Evolutionary conservation across 768 basidiomycete genomes (phyloP).

Genomic region (Phylloporus sp.): DNA sequence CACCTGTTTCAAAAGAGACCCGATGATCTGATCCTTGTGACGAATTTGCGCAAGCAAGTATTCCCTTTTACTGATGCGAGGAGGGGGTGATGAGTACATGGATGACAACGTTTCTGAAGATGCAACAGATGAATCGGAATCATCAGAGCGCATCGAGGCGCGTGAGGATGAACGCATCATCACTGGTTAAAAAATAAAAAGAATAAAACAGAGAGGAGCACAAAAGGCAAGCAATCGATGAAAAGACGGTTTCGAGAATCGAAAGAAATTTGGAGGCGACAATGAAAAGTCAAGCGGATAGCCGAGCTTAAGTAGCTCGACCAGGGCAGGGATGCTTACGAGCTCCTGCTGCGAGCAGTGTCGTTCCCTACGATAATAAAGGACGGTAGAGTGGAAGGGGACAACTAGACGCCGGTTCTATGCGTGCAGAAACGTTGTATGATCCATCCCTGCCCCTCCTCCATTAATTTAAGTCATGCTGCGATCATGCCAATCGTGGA

Average conservation of each 20-base stretch:
- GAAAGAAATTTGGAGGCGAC: neutral
- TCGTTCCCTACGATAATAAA: constrained; percentile 7
- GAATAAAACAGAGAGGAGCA: neutral
- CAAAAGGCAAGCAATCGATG: neutral
- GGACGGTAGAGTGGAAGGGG: constrained; percentile 5
- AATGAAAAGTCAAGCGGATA: neutral
- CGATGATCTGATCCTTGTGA: constrained; percentile 85
- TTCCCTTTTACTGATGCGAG: constrained; percentile 68
- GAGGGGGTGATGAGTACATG: constrained; percentile 25
- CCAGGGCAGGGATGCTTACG: neutral
- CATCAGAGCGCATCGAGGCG: constrained; percentile 18
- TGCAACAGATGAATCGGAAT: constrained; percentile 27
- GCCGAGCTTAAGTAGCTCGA: constrained; percentile 21
- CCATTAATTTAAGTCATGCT: constrained; percentile 10
- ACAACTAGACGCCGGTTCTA: neutral
- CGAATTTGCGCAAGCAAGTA: constrained; percentile 81
- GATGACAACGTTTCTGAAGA: constrained; percentile 39
- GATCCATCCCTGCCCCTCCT: constrained; percentile 6
- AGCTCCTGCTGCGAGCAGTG: constrained; percentile 14
- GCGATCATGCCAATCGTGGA: constrained; percentile 10
- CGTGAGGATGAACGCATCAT: constrained; percentile 19
- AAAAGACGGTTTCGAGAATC: neutral
- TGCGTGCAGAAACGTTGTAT: neutral
- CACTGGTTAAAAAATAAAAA: neutral
- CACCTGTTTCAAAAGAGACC: constrained; percentile 80